A percentile compares a stretch with the other conserved stretches of the same genome.
These are phyloP conservation scores for Sindora glabra DNA, from an alignment of 306 rosid species.

Conservation along the genomic window DNA sequence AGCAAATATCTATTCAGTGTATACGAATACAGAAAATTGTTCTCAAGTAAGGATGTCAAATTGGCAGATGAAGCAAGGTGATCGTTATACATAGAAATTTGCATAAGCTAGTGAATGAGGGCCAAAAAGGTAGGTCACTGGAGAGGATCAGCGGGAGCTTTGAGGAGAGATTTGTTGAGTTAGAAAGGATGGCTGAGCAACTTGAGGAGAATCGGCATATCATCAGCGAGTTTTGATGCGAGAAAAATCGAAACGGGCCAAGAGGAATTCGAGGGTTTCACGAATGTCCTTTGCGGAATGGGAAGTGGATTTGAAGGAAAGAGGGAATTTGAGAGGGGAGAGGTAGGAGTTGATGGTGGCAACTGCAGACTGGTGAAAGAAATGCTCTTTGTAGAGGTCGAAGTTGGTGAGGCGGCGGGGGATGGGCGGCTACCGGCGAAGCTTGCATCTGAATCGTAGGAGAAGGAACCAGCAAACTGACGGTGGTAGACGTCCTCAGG, in stretches of 20 bases:
- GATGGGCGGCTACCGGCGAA: slow-evolving; percentile 87
- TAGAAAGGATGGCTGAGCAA: slow-evolving; percentile 56
- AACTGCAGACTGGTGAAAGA: slow-evolving; percentile 44
- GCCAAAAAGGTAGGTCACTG: slow-evolving; percentile 85
- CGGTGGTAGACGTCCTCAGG: slow-evolving; percentile 19
- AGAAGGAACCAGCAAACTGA: slow-evolving; percentile 7
- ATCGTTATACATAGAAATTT: slow-evolving; percentile 34
- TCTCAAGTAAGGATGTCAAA: slow-evolving; percentile 7
- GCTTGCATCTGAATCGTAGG: slow-evolving; percentile 84
- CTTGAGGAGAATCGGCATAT: slow-evolving; percentile 55
- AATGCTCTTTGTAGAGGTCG: slow-evolving; percentile 80
- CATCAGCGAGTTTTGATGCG: slow-evolving; percentile 59
- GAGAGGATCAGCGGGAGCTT: slow-evolving; percentile 75
- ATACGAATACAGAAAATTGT: slow-evolving; percentile 36
- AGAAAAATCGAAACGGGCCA: slow-evolving; percentile 43
- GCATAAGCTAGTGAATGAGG: slow-evolving; percentile 85
- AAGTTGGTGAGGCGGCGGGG: slow-evolving; percentile 36
- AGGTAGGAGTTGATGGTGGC: slow-evolving; percentile 60
- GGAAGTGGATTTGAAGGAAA: slow-evolving; percentile 43
- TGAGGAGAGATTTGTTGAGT: slow-evolving; percentile 59
- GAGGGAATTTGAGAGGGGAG: slow-evolving; percentile 28
- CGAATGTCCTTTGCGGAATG: slow-evolving; percentile 73
- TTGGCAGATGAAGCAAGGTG: slow-evolving; percentile 19
- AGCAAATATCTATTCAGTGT: slow-evolving; percentile 36
- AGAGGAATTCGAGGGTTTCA: slow-evolving; percentile 52